phyloP scores from a whole-genome alignment of 2,329 filamentous ascomycete species.

The Clarireedia monteithiana region DNA sequence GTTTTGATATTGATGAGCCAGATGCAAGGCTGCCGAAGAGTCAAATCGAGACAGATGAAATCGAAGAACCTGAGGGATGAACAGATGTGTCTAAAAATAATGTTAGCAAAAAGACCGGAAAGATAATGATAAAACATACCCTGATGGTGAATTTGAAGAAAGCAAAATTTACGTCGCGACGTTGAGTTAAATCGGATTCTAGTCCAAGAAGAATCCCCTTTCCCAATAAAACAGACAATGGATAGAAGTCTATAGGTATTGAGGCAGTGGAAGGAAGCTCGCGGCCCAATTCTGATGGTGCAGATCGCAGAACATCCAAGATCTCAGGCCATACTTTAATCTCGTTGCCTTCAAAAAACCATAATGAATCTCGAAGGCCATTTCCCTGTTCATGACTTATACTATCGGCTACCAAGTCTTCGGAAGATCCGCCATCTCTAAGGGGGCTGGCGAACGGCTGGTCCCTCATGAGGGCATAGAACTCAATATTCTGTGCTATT shows the following conservation, averaged over 20 bases:
- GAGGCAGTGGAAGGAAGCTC: constrained; percentile 69
- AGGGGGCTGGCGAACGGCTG: constrained; percentile 41
- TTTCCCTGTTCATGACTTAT: constrained; percentile 19
- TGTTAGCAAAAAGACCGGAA: constrained; percentile 10
- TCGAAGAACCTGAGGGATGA: constrained; percentile 80
- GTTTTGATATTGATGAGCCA: constrained; percentile 79
- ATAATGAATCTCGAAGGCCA: constrained; percentile 72
- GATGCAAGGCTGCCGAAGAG: constrained; percentile 68
- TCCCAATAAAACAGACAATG: constrained; percentile 75
- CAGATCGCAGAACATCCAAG: constrained; percentile 69
- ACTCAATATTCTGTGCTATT: constrained; percentile 92
- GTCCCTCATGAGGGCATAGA: constrained; percentile 87
- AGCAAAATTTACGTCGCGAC: constrained; percentile 84
- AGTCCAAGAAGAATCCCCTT: constrained; percentile 88
- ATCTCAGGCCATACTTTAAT: constrained; percentile 87
- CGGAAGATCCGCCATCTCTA: constrained; percentile 8
- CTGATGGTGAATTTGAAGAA: constrained; percentile 82
- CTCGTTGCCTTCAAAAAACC: constrained; percentile 85
- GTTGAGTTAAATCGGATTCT: constrained; percentile 87
- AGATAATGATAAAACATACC: constrained; percentile 43
- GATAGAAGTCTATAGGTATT: constrained; percentile 90
- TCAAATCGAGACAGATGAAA: constrained; percentile 70
- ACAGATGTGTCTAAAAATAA: constrained; percentile 70
- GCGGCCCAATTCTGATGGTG: constrained; percentile 54
- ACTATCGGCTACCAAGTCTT: constrained; percentile 13